These are phyloP conservation scores for Cladophialophora psammophila DNA, from an alignment of 2,329 filamentous ascomycete genomes.

Conservation along the genomic window DNA sequence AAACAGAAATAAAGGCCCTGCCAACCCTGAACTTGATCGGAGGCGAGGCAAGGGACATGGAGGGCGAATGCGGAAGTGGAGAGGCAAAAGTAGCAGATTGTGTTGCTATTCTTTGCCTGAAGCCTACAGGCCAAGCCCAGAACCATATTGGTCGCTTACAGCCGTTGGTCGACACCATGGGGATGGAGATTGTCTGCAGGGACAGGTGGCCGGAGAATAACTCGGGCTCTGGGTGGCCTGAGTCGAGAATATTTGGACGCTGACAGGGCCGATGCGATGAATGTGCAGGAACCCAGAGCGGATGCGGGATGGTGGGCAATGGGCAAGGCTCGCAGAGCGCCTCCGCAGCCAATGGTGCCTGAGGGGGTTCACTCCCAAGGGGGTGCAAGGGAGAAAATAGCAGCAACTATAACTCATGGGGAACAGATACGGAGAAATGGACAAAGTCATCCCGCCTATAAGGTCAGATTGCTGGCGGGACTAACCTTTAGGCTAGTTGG, in stretches of 20 bases:
- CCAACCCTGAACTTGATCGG: background rate
- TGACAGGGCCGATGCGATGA: conserved; percentile 8
- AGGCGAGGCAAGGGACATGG: conserved; percentile 4
- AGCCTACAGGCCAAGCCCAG: conserved; percentile 24
- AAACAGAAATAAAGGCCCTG: conserved; percentile 12
- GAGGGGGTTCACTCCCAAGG: background rate
- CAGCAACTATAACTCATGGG: conserved; percentile 3
- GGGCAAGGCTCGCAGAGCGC: background rate
- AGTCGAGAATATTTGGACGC: conserved; percentile 16
- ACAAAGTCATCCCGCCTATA: conserved; percentile 8
- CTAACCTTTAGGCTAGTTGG: too few relatives aligned
- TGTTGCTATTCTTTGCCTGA: conserved; percentile 35
- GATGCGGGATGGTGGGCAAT: conserved; percentile 20
- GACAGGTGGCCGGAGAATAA: conserved; percentile 22
- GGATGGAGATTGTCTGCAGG: background rate
- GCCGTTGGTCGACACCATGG: background rate
- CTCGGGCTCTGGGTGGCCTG: conserved; percentile 11
- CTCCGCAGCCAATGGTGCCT: conserved; percentile 1
- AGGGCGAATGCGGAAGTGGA: conserved; percentile 14
- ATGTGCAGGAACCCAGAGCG: conserved; percentile 25
- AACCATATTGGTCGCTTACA: conserved; percentile 7
- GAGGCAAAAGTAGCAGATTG: conserved; percentile 7
- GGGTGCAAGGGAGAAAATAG: conserved; percentile 2
- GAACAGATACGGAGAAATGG: background rate
- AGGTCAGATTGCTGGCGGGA: background rate